Base-by-base conservation (phyloP, 208 protist species). In the Leishmania guyanensis region DNA sequence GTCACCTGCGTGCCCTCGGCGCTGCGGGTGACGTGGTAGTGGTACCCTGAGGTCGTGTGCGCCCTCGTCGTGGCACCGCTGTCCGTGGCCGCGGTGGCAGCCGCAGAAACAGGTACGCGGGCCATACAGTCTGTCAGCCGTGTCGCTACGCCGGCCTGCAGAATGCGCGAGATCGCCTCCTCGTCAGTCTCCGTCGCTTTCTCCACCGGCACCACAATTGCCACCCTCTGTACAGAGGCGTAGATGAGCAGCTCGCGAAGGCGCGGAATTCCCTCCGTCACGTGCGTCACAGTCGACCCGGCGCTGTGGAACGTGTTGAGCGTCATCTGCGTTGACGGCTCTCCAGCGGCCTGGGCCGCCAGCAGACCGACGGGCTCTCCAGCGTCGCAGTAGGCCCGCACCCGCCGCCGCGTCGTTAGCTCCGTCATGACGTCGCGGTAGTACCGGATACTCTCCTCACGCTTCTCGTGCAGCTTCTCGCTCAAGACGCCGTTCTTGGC, bases 301-400 rank as follows among this genome's bases (percentile, higher is more conserved):
- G 99, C 99, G 73, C 99, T 98, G 93, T 99, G 99, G 95, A 99
- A 99, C 60, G 99, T 99, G 94, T 99, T 99, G 14, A 99, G 95
- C 50, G 99, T 99, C 99, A 99, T 99, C 89, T 99, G 99, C 77
- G 99, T 99, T 3, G 99, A 99, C 33, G 99, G 99, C 87, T 99
- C 99, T 65, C 99, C 99, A 51, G 99, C 98, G 2, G 98, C 98
- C 92, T 99, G 98, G 14, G 95, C 99, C 16, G 99, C 99, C 9
- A 99, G 81, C 46, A 99, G 89, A 78, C 99, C 99, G 29, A 99
- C 99, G 17, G 97, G 85, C 85, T 99, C 98, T 64, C 99, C 99
- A 0, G 99, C 84, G 29, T 98, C 93, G 82, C 89, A 95, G 84
- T 91, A 93, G n/a, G 95, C 86, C 20, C 89, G 86, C 73, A 93